phyloP scores from a whole-genome alignment of 768 basidiomycete species.

The Amanita jacksonii region DNA sequence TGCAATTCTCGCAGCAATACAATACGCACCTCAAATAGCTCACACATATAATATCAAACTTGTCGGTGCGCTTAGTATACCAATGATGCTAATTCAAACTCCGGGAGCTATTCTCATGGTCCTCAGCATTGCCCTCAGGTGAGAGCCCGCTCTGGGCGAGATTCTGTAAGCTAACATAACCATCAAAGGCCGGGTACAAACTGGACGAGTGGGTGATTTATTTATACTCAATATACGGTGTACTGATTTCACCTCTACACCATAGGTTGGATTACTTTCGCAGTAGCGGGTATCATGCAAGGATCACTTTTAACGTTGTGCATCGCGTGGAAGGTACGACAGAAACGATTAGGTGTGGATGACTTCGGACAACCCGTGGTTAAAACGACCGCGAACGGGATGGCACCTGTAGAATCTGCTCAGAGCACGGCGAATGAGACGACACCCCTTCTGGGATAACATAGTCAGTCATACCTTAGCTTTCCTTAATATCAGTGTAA shows the following conservation, averaged over 20 bases:
- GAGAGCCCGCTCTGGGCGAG: constrained; percentile 11
- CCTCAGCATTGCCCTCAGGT: constrained; percentile 66
- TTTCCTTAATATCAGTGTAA: too few species aligned
- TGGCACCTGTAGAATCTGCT: not conserved
- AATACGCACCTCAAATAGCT: constrained; percentile 83
- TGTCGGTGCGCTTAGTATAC: constrained; percentile 89
- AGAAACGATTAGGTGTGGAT: constrained; percentile 65
- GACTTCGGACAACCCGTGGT: constrained; percentile 63
- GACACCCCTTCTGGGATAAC: too few species aligned
- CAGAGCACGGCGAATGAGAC: too few species aligned
- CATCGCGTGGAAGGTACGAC: constrained; percentile 73
- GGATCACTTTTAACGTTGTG: constrained; percentile 78
- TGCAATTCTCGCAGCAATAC: constrained; percentile 66
- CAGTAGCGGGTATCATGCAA: constrained; percentile 80
- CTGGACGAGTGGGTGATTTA: constrained; percentile 58
- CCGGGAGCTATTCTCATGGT: constrained; percentile 89
- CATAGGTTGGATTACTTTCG: constrained; percentile 72
- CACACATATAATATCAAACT: constrained; percentile 72
- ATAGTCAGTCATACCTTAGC: too few species aligned
- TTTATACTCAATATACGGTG: not conserved
- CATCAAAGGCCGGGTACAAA: constrained; percentile 61
- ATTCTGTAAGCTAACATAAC: constrained; percentile 3
- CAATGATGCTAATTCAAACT: constrained; percentile 93
- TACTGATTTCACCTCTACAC: not conserved
- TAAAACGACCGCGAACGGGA: not conserved